Evolutionary conservation across 345 rosid genomes (phyloP), one percentile per base, ranked within the genome.

Genomic region (Aegle marmelos): DNA sequence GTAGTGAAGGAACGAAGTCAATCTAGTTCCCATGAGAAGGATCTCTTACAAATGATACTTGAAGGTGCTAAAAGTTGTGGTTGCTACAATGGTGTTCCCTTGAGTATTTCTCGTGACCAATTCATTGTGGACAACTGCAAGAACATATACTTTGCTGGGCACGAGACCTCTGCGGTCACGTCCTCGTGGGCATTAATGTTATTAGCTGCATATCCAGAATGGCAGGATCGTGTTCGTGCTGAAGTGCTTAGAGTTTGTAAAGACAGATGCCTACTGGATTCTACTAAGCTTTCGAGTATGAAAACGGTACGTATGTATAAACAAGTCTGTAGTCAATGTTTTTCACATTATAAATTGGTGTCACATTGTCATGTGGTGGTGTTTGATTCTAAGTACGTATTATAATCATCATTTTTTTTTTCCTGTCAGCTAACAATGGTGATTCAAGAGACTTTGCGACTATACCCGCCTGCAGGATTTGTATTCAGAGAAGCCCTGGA

Each of bases 81-180:
- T 33, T 76, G 53, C 25, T 21, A 62, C n/a, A 68, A 73, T 10
- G 78, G 83, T 7, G 39, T 68, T 16, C 70, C 80, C 1, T 53
- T 72, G 16, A 27, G 68, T 48, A 45, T 82, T 57, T 85, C 85
- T 14, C 41, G 27, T 1, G 79, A 85, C 50, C 79, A 71, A 74
- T 87, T 79, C 81, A 83, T 87, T 6, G 81, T 87, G 27, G 93
- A 89, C 57, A 88, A 89, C 41, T 89, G 95, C 87, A 87, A 88
- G 75, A 89, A 80, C 33, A 82, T 89, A 16, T 89, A 86, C 81
- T 87, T 87, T 37, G 90, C 94, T 16, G 92, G 93, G 6, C 83
- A 87, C 4, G 90, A 84, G 70, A 88, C 90, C 61, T 80, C 91
- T 6, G 79, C 90, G 21, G 70, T 67, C 65, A 57, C 89, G 1